phyloP scores from a whole-genome alignment of 2,329 filamentous ascomycete species.

The Penicillium sp. region DNA sequence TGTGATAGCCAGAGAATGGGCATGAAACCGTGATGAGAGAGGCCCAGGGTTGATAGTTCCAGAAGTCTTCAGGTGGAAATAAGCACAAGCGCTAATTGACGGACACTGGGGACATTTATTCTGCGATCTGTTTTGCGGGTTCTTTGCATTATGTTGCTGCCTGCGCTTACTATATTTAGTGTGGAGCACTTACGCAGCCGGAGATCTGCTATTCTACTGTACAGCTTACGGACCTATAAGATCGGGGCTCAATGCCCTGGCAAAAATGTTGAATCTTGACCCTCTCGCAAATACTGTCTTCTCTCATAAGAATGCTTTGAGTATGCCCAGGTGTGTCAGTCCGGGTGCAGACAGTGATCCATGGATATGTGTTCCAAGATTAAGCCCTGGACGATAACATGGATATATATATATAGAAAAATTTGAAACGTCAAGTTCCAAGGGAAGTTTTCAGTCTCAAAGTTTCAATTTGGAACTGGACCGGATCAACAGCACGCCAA shows the following conservation, averaged over 20 bases:
- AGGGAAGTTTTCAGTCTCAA: neutral
- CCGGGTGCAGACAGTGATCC: neutral
- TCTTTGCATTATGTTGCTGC: slow-evolving; percentile 1
- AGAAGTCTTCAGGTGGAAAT: neutral
- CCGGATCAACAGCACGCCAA: no score
- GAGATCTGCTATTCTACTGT: neutral
- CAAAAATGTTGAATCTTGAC: no score
- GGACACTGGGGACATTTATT: neutral
- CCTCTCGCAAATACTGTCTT: no score
- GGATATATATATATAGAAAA: neutral
- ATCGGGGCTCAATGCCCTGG: neutral
- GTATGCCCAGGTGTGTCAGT: no score
- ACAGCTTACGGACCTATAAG: neutral
- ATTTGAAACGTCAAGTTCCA: neutral
- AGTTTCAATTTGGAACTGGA: neutral
- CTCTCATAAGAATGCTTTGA: no score
- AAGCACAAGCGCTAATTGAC: neutral
- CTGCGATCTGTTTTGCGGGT: neutral
- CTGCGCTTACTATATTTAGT: slow-evolving; percentile 2
- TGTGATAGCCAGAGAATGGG: neutral
- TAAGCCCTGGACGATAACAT: neutral
- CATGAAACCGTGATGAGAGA: neutral
- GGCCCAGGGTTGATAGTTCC: neutral
- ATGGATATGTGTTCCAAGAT: neutral
- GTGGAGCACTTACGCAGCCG: neutral